Evolutionary conservation across 257 asterid species (phyloP).

Genomic region (Solanum pennellii): DNA sequence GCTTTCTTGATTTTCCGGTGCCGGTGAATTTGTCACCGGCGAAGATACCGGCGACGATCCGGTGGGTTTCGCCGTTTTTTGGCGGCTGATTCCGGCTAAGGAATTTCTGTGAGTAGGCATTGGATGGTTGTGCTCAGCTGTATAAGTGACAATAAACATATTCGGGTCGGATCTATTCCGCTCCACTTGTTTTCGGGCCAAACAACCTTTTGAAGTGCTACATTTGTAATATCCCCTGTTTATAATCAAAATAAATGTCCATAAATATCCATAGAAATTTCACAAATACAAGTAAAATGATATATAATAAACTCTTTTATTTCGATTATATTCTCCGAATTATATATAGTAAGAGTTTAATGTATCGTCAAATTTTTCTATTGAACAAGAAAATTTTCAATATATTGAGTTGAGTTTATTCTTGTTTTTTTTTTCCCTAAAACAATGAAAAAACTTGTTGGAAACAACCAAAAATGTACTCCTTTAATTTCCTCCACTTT

Average conservation of each 20-base stretch:
- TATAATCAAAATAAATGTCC: not conserved
- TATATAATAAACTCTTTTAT: too few relatives aligned
- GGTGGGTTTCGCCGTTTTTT: conserved; percentile 14
- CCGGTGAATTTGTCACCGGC: not conserved
- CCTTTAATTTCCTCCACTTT: too few relatives aligned
- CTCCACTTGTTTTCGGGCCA: conserved; percentile 70
- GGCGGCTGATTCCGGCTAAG: conserved; percentile 40
- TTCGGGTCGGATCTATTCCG: conserved; percentile 40
- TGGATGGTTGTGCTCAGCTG: conserved; percentile 57
- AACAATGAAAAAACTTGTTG: not conserved
- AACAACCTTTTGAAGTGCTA: conserved; percentile 48
- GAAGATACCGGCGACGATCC: not conserved
- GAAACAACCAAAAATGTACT: not conserved
- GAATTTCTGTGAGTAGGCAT: conserved; percentile 50
- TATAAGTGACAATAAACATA: conserved; percentile 48
- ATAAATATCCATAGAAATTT: not conserved
- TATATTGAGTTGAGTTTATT: not conserved
- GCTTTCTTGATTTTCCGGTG: conserved; percentile 16
- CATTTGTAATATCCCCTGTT: conserved; percentile 55
- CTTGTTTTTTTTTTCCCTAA: not conserved
- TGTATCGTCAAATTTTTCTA: too few relatives aligned
- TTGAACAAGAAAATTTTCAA: not conserved
- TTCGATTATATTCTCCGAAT: too few relatives aligned
- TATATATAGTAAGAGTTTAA: too few relatives aligned
- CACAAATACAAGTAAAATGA: accelerated